Percentiles rank a stretch among this genome's conserved stretches.
These are phyloP conservation scores for Pestalotiopsis sp. DNA, from an alignment of 2,329 filamentous ascomycete genomes.

Conservation along the genomic window DNA sequence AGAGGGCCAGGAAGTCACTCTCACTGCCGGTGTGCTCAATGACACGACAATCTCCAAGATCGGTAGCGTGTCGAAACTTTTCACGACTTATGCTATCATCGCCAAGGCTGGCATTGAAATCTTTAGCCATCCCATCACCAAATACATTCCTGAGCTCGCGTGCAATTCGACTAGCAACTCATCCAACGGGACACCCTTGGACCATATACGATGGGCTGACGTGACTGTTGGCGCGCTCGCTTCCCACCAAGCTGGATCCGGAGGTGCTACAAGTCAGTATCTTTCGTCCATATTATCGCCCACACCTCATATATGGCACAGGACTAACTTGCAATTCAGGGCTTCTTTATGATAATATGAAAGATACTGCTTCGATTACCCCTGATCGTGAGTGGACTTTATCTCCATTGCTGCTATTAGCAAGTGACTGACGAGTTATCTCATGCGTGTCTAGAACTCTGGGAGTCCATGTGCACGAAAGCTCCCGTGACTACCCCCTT, in stretches of 20 bases:
- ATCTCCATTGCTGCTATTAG: neutral
- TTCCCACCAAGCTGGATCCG: neutral
- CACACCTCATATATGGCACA: neutral
- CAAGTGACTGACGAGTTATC: neutral
- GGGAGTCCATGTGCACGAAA: neutral
- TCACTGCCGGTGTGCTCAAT: neutral
- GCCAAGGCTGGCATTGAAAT: conserved; percentile 1
- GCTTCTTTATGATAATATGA: neutral
- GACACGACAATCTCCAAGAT: conserved; percentile 2
- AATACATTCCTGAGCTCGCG: neutral
- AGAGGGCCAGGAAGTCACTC: neutral
- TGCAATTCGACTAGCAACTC: neutral
- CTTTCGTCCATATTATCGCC: too few species aligned
- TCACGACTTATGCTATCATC: neutral
- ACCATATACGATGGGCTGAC: neutral
- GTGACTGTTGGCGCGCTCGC: neutral
- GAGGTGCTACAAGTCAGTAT: neutral
- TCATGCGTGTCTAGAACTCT: neutral
- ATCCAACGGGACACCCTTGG: neutral
- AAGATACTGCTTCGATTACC: neutral
- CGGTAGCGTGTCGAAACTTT: neutral
- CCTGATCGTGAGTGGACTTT: neutral
- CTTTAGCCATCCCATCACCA: neutral
- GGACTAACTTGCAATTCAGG: neutral
- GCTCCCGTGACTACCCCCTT: neutral